Evolutionary conservation across 164 flowering plant species (phyloP), one percentile per base, ranked within the genome.

Genomic region (Macadamia tetraphylla): DNA sequence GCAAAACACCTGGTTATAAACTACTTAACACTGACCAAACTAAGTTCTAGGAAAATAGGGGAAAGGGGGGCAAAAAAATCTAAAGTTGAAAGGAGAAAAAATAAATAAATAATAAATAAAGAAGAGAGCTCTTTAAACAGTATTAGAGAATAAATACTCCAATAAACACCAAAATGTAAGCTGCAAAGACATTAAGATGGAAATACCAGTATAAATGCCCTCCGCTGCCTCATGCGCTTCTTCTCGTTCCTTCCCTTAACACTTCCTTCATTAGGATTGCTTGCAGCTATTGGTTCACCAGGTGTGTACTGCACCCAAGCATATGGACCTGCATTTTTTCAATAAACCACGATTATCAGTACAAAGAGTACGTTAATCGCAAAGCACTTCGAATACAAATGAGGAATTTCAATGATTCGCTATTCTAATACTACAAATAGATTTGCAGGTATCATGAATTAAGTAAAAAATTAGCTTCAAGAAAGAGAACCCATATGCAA

Each of bases 201-300:
- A 70, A 75, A 15, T 30, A 92, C 96, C 92, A 61, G 9, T 70
- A 85, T 85, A 73, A 90, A 91, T 9, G 79, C 91, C n/a, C 77
- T 80, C 10, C 76, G 81, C 79, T 43, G 86, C 74, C 75, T 84
- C 61, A 76, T 82, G 18, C 97, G 85, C 79, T 91, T 94, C 75
- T 80, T 91, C 77, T 85, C 87, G 29, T 90, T 90, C 85, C 97
- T 84, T 43, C 82, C 72, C 73, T 86, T 86, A 60, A 88, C 86
- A 76, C 94, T 88, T 62, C 93, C 91, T 76, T 84, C 86, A 75
- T 90, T 94, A 17, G 98, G 96, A 40, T 74, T 81, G 56, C 78
- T 87, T 1, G 87, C 78, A 64, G 74, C 81, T 59, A 86, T 81
- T 1, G 88, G 87, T 67, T 87, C 79, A 46, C 88, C 92, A 29